phyloP scores from a whole-genome alignment of 164 flowering plant genomes.

The Cinnamomum chago region DNA sequence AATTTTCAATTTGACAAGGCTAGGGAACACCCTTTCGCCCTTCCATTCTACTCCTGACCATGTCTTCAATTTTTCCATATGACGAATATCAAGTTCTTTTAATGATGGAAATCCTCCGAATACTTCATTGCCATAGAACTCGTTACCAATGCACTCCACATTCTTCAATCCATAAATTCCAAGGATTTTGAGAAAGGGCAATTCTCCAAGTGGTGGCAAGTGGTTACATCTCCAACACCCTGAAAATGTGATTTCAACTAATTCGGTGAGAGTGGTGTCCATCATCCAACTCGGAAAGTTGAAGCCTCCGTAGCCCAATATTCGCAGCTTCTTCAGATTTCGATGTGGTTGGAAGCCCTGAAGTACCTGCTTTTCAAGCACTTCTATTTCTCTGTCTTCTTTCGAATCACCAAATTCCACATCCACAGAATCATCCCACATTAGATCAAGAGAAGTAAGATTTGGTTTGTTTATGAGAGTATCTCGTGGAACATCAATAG shows the following conservation, averaged over 20 bases:
- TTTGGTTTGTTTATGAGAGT: background rate
- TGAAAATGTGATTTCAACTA: background rate
- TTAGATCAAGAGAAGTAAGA: background rate
- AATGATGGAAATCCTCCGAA: conserved; percentile 3
- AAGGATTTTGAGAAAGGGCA: conserved; percentile 17
- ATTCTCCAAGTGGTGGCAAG: conserved; percentile 20
- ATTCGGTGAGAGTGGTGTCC: background rate
- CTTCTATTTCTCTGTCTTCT: too few relatives aligned
- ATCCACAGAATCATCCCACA: background rate
- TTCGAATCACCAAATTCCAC: too few relatives aligned
- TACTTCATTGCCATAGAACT: background rate
- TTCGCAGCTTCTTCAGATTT: too few relatives aligned
- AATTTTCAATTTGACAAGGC: background rate
- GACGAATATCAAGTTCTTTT: background rate
- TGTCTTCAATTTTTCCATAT: conserved; percentile 5
- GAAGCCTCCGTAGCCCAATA: too few relatives aligned
- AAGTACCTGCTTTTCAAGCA: too few relatives aligned
- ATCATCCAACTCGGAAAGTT: conserved; percentile 19
- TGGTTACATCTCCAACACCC: conserved; percentile 13
- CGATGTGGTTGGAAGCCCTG: too few relatives aligned
- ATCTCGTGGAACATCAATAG: background rate
- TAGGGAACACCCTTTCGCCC: background rate
- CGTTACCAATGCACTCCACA: background rate
- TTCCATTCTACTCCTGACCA: background rate
- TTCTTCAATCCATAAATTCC: background rate